Percentiles rank a stretch among this genome's conserved stretches.
Evolutionary conservation across 2,329 filamentous ascomycete genomes (phyloP).

Genomic region (Calonectria pseudoturangicola): DNA sequence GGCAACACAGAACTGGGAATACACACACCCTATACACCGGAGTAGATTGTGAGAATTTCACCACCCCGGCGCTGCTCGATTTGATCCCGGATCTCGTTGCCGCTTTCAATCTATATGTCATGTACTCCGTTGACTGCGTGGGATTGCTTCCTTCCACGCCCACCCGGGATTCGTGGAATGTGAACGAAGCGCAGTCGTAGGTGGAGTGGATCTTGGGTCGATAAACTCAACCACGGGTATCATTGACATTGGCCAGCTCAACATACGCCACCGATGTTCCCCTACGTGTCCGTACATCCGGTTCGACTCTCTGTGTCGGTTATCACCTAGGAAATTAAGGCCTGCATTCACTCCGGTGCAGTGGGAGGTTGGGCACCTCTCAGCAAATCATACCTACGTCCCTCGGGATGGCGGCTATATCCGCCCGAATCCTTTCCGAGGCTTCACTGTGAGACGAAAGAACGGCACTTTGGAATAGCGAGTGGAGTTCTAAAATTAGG

Average conservation of each 20-base stretch:
- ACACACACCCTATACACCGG: too few relatives aligned
- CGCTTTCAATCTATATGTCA: neutral
- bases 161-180: neutral
- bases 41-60: too few relatives aligned
- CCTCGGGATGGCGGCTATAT: neutral
- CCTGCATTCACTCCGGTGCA: constrained; percentile 7
- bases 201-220: constrained; percentile 18
- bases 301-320: neutral
- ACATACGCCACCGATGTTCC: neutral
- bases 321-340: neutral
- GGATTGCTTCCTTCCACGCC: neutral
- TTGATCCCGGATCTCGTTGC: neutral
- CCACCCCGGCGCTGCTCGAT: neutral
- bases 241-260: constrained; percentile 7
- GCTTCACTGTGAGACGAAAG: constrained; percentile 14
- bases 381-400: neutral
- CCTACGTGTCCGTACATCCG: neutral
- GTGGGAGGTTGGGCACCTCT: constrained; percentile 9
- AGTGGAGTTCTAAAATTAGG: neutral
- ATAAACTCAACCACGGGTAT: constrained; percentile 22
- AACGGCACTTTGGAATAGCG: neutral
- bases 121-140: neutral
- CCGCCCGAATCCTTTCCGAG: constrained; percentile 13
- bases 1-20: too few relatives aligned
- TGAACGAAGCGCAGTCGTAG: neutral